A percentile compares a stretch with the other conserved stretches of the same genome.
Conservation (phyloP, 768 basidiomycete genomes). For the Lactarius vividus region DNA sequence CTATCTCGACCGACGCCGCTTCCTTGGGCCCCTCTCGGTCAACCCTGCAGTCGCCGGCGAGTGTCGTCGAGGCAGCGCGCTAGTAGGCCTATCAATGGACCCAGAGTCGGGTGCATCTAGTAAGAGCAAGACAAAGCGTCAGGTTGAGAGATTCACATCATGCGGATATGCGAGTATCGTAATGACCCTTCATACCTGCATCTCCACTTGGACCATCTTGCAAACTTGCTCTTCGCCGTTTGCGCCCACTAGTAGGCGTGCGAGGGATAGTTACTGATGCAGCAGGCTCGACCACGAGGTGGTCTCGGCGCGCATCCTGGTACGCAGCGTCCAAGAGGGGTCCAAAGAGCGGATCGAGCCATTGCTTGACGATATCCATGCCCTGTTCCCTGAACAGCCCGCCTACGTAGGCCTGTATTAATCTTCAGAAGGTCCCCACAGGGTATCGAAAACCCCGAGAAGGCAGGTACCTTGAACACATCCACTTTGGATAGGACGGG, state of each 20-base stretch:
- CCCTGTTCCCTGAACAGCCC: constrained; percentile 20
- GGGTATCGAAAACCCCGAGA: neutral
- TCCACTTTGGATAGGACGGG: neutral
- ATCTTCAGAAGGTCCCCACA: neutral
- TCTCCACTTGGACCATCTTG: neutral
- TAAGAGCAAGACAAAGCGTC: neutral
- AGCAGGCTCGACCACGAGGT: neutral
- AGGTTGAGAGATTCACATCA: neutral
- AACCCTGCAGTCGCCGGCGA: neutral
- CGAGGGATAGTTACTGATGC: neutral
- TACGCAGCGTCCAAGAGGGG: constrained; percentile 10
- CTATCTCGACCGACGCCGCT: neutral
- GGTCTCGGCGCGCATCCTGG: neutral
- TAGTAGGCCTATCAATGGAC: neutral
- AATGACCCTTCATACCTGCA: neutral
- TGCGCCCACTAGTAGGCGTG: neutral
- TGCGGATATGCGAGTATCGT: neutral
- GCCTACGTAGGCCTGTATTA: constrained; percentile 19
- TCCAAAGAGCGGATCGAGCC: constrained; percentile 11
- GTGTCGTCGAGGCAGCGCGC: neutral
- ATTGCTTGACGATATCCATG: constrained; percentile 1
- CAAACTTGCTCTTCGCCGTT: neutral
- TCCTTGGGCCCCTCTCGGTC: neutral
- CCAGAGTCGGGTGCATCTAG: neutral
- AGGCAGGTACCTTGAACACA: constrained; percentile 19